Percentiles rank a stretch among this genome's conserved stretches.
phyloP scores from a whole-genome alignment of 257 asterid species.

The Penstemon davidsonii region DNA sequence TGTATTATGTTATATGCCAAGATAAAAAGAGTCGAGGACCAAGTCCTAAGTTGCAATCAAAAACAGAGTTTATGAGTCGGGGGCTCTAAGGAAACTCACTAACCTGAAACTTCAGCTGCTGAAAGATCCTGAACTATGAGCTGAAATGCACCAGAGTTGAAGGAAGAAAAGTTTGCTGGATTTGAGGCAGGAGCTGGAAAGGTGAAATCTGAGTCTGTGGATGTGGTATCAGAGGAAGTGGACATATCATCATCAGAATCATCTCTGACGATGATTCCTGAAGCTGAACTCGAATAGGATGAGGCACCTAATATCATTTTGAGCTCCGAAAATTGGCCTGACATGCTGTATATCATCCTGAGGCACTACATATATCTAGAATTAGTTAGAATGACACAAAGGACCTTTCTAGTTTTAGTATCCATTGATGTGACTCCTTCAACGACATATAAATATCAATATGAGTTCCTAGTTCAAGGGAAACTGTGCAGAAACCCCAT shows the following conservation, averaged over 20 bases:
- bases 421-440: slow-evolving; percentile 28
- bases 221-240: slow-evolving; percentile 73
- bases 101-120: slow-evolving; percentile 84
- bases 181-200: slow-evolving; percentile 87
- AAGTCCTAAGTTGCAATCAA: slow-evolving; percentile 32
- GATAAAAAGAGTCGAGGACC: slow-evolving; percentile 34
- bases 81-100: slow-evolving; percentile 52
- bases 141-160: slow-evolving; percentile 75
- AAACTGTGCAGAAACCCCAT: no score
- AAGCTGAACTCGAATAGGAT: slow-evolving; percentile 66
- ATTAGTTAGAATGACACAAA: slow-evolving; percentile 46
- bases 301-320: slow-evolving; percentile 82
- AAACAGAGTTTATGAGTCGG: slow-evolving; percentile 30
- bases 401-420: slow-evolving; percentile 24
- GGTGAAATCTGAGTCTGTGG: slow-evolving; percentile 86
- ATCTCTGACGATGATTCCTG: slow-evolving; percentile 59
- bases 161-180: slow-evolving; percentile 58
- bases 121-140: slow-evolving; percentile 95
- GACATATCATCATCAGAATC: slow-evolving; percentile 34
- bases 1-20: slow-evolving; percentile 22
- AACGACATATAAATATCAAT: slow-evolving; percentile 27
- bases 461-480: neutral
- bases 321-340: slow-evolving; percentile 97
- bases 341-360: slow-evolving; percentile 99
- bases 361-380: slow-evolving; percentile 77